phyloP scores from a whole-genome alignment of 2,329 filamentous ascomycete species.

The Aspergillus costaricaensis region DNA sequence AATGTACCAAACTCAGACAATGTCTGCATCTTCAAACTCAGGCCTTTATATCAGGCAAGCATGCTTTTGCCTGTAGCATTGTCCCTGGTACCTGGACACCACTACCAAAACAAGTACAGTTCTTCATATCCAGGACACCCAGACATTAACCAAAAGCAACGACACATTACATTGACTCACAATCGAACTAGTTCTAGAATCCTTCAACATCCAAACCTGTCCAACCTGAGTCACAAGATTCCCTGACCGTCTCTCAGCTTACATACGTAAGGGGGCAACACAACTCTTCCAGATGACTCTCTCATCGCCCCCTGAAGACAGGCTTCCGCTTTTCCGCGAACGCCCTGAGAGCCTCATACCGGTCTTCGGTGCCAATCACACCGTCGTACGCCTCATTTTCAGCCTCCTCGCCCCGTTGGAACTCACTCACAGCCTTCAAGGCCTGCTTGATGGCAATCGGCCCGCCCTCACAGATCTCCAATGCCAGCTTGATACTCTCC shows the following conservation, averaged over 20 bases:
- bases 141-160: not conserved
- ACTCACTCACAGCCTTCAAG: slow-evolving; percentile 74
- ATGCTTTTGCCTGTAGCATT: no score
- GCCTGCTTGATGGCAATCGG: slow-evolving; percentile 80
- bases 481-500: slow-evolving; percentile 75
- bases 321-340: slow-evolving; percentile 77
- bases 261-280: not conserved
- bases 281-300: not conserved
- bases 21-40: no score
- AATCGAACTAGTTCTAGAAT: not conserved
- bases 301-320: slow-evolving; percentile 61
- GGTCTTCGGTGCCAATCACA: slow-evolving; percentile 81
- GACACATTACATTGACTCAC: not conserved
- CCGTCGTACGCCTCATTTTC: slow-evolving; percentile 86
- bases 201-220: not conserved
- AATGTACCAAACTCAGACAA: no score
- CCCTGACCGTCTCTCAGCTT: not conserved
- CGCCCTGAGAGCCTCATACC: slow-evolving; percentile 81
- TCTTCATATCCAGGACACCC: not conserved
- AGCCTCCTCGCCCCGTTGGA: slow-evolving; percentile 65
- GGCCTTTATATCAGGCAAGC: no score
- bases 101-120: no score
- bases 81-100: no score
- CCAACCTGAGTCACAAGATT: not conserved
- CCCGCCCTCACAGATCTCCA: slow-evolving; percentile 85